Conservation (phyloP, 2,329 filamentous ascomycete genomes). For the Ampelomyces quisqualis region DNA sequence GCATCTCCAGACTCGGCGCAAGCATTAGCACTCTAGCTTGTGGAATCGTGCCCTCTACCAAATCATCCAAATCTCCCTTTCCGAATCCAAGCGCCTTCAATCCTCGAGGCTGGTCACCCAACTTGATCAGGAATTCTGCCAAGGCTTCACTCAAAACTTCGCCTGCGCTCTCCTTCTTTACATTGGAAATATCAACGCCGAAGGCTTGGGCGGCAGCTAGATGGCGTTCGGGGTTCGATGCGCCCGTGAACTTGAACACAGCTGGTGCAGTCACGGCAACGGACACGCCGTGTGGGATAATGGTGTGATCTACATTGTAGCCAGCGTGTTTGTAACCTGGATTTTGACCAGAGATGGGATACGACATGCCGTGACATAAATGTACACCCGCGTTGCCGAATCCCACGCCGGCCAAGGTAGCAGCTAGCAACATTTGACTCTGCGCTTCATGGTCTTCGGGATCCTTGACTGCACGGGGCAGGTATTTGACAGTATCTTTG, state of each 20-base stretch:
- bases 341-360: slow-evolving; percentile 95
- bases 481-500: slow-evolving; percentile 81
- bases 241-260: slow-evolving; percentile 88
- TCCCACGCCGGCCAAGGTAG: slow-evolving; percentile 90
- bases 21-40: slow-evolving; percentile 89
- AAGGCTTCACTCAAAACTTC: slow-evolving; percentile 84
- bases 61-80: slow-evolving; percentile 69
- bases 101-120: slow-evolving; percentile 89
- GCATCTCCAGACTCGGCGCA: slow-evolving; percentile 70
- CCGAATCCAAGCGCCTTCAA: slow-evolving; percentile 81
- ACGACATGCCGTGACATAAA: slow-evolving; percentile 88
- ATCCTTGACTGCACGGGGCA: slow-evolving; percentile 81
- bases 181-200: slow-evolving; percentile 82
- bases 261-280: slow-evolving; percentile 92
- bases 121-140: slow-evolving; percentile 71
- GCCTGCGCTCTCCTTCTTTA: slow-evolving; percentile 86
- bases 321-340: slow-evolving; percentile 84
- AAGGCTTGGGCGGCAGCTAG: slow-evolving; percentile 86
- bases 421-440: slow-evolving; percentile 90
- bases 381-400: slow-evolving; percentile 98
- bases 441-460: slow-evolving; percentile 92
- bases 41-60: slow-evolving; percentile 94
- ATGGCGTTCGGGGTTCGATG: slow-evolving; percentile 91
- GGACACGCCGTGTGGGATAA: slow-evolving; percentile 95
- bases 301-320: slow-evolving; percentile 72